Evolutionary conservation across 2,329 filamentous ascomycete genomes (phyloP), one percentile per base, ranked within the genome.

Genomic region (Penicillium decumbens): DNA sequence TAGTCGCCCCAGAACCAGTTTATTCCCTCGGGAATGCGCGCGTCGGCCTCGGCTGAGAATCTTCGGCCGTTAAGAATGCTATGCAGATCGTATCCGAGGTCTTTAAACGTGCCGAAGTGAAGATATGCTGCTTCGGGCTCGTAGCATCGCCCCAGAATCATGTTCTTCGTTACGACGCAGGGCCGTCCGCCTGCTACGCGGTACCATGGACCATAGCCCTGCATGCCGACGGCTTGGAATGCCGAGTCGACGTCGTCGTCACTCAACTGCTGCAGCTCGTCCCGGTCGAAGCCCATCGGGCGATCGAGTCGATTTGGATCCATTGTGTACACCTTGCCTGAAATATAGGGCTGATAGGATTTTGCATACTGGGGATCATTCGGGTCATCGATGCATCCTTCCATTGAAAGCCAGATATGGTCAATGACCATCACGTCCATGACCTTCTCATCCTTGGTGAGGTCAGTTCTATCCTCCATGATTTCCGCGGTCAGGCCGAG

Each of bases 1-100:
- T 71, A 72, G 45, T 84, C 80, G 0, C 74, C 79, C 76, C 78
- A 82, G 61, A 77, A 81, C 80, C 80, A 84, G 0, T 67, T 64
- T 24, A 74, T 71, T 12, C 68, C 72, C 1, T 59, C 44, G 0
- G 66, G 59, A 25, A 83, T 79, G 2, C 80, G 77, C 0, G 67
- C 53, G 49, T 84, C 78, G 13, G 72, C 66, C 10, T 68, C 53
- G 0, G 63, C 58, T 1, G 77, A 74, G 57, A 74, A 82, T 1
- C 62, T 56, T 1, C 80, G 73, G 0, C 72, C 78, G n/a, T 70
- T 65, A 0, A 72, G 42, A 1, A 80, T 65, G 2, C 75, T 73
- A 10, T 66, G 58, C 0, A 78, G 57, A n/a, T 82, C 80, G 8
- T 68, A 63, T 10, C 69, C 67, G 1, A 80, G 61, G 0, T 52